Evolutionary conservation across 2,329 filamentous ascomycete species (phyloP), one percentile per base, ranked within the genome.

Genomic region (Apiospora rasikravindrae): DNA sequence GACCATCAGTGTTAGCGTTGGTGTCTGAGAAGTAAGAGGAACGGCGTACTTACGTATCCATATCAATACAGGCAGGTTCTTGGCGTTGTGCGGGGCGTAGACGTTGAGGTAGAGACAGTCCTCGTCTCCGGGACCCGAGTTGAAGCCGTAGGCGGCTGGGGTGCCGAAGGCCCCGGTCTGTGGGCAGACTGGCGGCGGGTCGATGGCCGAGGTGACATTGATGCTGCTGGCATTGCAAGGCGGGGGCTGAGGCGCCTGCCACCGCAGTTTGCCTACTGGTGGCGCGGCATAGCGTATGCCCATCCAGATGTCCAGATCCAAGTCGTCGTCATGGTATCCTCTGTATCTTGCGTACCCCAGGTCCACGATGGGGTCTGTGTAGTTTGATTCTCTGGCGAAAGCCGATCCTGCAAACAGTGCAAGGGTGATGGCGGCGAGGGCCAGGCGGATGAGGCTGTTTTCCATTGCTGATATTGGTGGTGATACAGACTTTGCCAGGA

Each of bases 61-160:
- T 4, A 88, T 83, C 1, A 88, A 73, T 0, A 88, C 86, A 0
- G 86, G 83, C 13, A 78, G 80, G 76, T 44, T 57, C 74, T 79
- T 75, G 72, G 71, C 71, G 73, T 77, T 75, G 14, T 75, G 75
- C 2, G 86, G 85, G 2, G 84, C 82, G 71, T 82, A 80, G 4
- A 88, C 82, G 74, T 87, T 86, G 14, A 88, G 76, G 73, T 85
- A 86, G 14, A 84, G 77, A 72, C 86, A 88, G 72, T 87, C 86
- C 74, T 88, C 85, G 70, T 82, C 6, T 2, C 57, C 57, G 57
- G 33, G 19, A 3, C 33, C 33, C 4, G 57, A 64, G 33, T 64
- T 40, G 70, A 80, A 80, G 4, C 78, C 77, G 57, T 78, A 80
- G 24, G 73, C 71, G 22, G 73, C 66, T 14, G 78, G 78, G 3